phyloP scores from a whole-genome alignment of 2,329 filamentous ascomycete species.

The Stagonosporopsis tanaceti region DNA sequence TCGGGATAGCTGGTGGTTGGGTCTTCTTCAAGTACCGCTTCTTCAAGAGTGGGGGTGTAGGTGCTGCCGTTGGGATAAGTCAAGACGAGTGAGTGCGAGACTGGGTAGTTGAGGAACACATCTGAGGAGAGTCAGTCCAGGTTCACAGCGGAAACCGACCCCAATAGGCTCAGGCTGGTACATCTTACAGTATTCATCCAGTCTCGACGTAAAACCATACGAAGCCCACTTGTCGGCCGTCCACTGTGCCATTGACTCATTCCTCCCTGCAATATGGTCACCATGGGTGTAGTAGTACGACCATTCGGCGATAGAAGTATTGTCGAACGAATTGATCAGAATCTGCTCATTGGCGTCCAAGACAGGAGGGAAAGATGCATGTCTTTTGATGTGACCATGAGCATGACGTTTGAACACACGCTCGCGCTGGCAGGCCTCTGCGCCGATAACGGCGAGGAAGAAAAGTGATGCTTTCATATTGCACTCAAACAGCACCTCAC shows the following conservation, averaged over 20 bases:
- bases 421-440: conserved; percentile 47
- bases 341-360: conserved; percentile 50
- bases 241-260: conserved; percentile 52
- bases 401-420: conserved; percentile 32
- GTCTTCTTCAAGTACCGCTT: conserved; percentile 46
- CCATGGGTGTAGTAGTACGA: conserved; percentile 52
- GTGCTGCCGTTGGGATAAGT: conserved; percentile 47
- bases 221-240: conserved; percentile 49
- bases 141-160: too few species aligned
- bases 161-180: too few species aligned
- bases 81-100: conserved; percentile 46
- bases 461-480: conserved; percentile 41
- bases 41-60: conserved; percentile 40
- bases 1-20: conserved; percentile 49
- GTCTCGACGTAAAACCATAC: conserved; percentile 46
- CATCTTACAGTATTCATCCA: conserved; percentile 48
- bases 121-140: conserved; percentile 25
- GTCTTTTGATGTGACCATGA: conserved; percentile 39
- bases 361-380: conserved; percentile 43
- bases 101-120: conserved; percentile 50
- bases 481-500: conserved; percentile 8
- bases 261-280: conserved; percentile 43
- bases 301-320: conserved; percentile 49
- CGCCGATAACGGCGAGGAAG: conserved; percentile 40
- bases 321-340: conserved; percentile 53